Evolutionary conservation across 73 alveolate species (phyloP).

Genomic region (Paramecium pentaurelia): DNA sequence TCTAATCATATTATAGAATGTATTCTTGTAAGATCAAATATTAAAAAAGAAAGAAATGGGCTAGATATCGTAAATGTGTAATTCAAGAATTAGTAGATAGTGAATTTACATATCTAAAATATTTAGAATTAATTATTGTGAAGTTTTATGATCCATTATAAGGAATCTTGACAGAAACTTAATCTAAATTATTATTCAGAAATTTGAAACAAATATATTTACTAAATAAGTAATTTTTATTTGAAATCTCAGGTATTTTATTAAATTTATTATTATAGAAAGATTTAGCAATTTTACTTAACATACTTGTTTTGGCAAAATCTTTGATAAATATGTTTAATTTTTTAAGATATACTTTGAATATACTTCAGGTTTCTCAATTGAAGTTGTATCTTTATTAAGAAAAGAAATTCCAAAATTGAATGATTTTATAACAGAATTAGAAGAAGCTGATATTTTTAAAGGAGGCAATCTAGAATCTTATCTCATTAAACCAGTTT

Average conservation of each 20-base stretch:
- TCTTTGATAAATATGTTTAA: constrained; percentile 2
- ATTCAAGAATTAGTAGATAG: constrained; percentile 13
- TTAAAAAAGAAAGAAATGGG: not conserved
- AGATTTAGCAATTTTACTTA: not conserved
- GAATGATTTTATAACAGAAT: not conserved
- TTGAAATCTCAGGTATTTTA: not conserved
- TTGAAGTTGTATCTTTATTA: not conserved
- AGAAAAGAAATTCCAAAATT: not conserved
- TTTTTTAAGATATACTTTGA: constrained; percentile 21
- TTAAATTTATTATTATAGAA: not conserved
- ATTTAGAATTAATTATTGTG: not conserved
- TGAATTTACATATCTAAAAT: not conserved
- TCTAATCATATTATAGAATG: constrained; percentile 14
- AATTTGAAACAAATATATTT: not conserved
- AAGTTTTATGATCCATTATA: not conserved
- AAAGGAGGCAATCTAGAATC: constrained; percentile 15
- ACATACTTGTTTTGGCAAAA: not conserved
- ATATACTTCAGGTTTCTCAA: not conserved
- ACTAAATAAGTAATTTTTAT: not conserved
- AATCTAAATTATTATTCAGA: not conserved
- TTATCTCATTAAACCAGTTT: constrained; percentile 9
- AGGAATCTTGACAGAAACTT: not conserved
- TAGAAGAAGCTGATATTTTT: not conserved
- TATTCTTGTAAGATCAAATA: not conserved
- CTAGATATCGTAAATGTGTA: constrained; percentile 5